A percentile compares a stretch with the other conserved stretches of the same genome.
These are phyloP conservation scores for Juncus inflexus DNA, from an alignment of 176 grass and related monocot species.

Conservation along the genomic window DNA sequence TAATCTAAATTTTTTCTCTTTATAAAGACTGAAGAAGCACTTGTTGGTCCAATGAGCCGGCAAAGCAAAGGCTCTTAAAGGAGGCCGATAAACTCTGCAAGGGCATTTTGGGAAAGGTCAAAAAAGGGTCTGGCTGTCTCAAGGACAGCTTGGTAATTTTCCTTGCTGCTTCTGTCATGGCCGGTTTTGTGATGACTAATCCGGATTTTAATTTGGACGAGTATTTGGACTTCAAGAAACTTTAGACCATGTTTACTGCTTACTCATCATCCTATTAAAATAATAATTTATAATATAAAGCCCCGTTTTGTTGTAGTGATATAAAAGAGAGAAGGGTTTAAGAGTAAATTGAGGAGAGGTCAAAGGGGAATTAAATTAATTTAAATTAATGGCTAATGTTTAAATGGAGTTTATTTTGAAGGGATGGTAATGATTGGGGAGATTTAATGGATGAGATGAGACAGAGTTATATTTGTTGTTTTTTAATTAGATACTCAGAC, in stretches of 20 bases:
- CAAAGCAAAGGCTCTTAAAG: slow-evolving; percentile 51
- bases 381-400: too few species aligned
- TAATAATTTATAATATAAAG: too few species aligned
- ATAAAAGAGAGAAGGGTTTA: too few species aligned
- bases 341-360: too few species aligned
- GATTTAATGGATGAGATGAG: too few species aligned
- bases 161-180: slow-evolving; percentile 32
- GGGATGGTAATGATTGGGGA: too few species aligned
- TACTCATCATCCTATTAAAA: too few species aligned
- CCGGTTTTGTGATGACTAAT: slow-evolving; percentile 37
- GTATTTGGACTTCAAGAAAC: slow-evolving; percentile 48
- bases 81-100: slow-evolving; percentile 89
- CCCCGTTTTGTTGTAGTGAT: too few species aligned
- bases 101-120: slow-evolving; percentile 62
- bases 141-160: slow-evolving; percentile 47
- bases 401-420: too few species aligned
- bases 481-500: too few species aligned
- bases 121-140: slow-evolving; percentile 40
- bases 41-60: slow-evolving; percentile 39
- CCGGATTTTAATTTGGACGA: slow-evolving; percentile 47
- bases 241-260: slow-evolving; percentile 38
- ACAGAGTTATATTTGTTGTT: too few species aligned
- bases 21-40: slow-evolving; percentile 56
- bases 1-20: not conserved
- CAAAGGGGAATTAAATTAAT: too few species aligned